Base-by-base conservation (phyloP, 306 rosid species). In the Abrus precatorius region DNA sequence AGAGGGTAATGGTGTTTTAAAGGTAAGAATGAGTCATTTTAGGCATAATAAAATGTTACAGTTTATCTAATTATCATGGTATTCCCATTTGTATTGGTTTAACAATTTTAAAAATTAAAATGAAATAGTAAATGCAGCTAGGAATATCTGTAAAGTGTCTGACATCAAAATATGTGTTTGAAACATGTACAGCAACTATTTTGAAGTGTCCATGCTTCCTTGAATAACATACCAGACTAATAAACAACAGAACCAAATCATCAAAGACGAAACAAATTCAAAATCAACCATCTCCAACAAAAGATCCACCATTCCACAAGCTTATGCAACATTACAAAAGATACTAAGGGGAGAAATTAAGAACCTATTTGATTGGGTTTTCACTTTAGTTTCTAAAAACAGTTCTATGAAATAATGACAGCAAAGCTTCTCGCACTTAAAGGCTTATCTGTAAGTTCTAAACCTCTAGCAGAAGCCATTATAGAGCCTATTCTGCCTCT, bases 161-260 rank as follows among this genome's bases (percentile, higher is more conserved):
- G 49, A 12, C 27, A 11, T 3, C 20, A 20, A 1, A 61, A 33
- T 11, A 33, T 12, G 44, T 33, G 9, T 30, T 33, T 33, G 67
- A 61, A n/a, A 34, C 67, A 61, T 0, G 6, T 6, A 43, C 47
- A 6, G 67, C 20, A 28, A 29, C 62, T 56, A 28, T 27, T 27
- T 28, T 32, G 41, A 60, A 61, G 45, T 61, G 28, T 36, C 28
- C 5, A 30, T 3, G 6, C 48, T 4, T 62, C 53, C 53, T 9
- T 8, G 53, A 59, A 36, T 73, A 44, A 73, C 64, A 69, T 13
- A 57, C 20, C 29, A 79, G 62, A 85, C 45, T 11, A 43, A 50
- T 9, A 72, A 49, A 40, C 20, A 33, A 49, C 7, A 49, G 14
- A 63, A 52, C 14, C 12, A 75, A 69, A 47, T 72, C 69, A 65